Percentiles rank a stretch among this genome's conserved stretches.
Evolutionary conservation across 108 stramenopile species (phyloP).

Genomic region (Nannochloropsis oceanica): DNA sequence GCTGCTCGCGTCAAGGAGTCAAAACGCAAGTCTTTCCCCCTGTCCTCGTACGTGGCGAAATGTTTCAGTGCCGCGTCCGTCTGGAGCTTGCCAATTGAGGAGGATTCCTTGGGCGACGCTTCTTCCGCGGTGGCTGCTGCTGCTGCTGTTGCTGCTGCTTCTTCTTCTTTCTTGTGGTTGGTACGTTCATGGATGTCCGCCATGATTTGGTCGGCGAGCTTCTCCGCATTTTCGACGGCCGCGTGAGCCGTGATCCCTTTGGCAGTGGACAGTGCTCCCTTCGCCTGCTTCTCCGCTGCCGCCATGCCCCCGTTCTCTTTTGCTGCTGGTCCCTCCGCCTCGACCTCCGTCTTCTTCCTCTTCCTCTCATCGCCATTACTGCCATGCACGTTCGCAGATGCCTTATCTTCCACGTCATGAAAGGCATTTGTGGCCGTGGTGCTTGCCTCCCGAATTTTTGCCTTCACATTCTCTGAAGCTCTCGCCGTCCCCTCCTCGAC

Average conservation of each 20-base stretch:
- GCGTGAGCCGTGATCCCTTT: not conserved
- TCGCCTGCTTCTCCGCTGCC: not conserved
- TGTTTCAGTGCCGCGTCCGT: not conserved
- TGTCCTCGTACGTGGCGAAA: not conserved
- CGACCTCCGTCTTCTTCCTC: not conserved
- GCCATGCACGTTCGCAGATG: not conserved
- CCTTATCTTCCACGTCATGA: not conserved
- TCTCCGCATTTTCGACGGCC: not conserved
- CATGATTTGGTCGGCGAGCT: not conserved
- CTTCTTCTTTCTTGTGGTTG: not conserved
- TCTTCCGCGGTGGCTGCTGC: too few relatives aligned
- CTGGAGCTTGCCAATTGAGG: not conserved
- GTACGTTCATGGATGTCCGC: not conserved
- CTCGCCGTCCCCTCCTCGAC: not conserved
- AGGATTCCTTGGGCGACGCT: not conserved
- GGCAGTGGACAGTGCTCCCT: too few relatives aligned
- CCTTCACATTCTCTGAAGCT: not conserved
- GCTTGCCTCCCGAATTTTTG: not conserved
- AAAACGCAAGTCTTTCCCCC: not conserved
- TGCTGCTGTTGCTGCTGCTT: not conserved
- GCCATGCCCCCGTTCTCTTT: not conserved
- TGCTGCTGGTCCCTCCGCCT: not conserved
- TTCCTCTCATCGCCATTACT: not conserved
- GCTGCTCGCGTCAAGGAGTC: not conserved
- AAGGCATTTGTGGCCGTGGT: not conserved